Base-by-base conservation (phyloP, 164 flowering plant genomes). In the Vitis amurensis region DNA sequence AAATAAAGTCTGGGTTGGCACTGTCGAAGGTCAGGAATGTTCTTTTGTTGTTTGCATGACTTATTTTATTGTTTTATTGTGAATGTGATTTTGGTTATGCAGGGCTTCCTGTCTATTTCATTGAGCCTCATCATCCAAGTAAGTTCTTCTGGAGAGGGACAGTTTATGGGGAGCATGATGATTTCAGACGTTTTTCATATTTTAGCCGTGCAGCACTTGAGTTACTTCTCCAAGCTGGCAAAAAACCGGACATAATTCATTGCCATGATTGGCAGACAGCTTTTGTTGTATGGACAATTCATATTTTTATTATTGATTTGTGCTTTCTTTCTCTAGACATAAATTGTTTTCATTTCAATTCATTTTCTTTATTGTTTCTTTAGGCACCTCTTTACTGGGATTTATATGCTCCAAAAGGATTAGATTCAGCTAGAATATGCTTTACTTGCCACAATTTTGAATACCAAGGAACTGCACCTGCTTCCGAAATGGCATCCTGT, bases 251-350 rank as follows among this genome's bases (percentile, higher is more conserved):
- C 77, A 95, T 95, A 69, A 89, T 95, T 51, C 99, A 95, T 69
- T 95, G 99, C 79, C 99, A 95, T 84, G 99, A 95, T 74, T 95
- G 99, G 99, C 98, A 92, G 79, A 95, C 99, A 59, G 89, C 99
- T 76, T 95, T 95, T 76, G 89, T 95, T 68, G 99, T 93, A 89
- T 14, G 92, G 61, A 29, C 64, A 17, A 37, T 63, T 69, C n/a
- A 15, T n/a, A 27, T 57, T 61, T 53, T 58, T 37, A 8, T 58
- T 63, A 9, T 65, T 48, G 17, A 9, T 17, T 17, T 19, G 11
- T 69, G 37, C 55, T 49, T 59, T 47, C 55, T 61, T 61, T 30
- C 3, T 3, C 23, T 29, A 15, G 16, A 50, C 65, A 4, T 8
- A 9, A 11, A n/a, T 12, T 29, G 60, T 53, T 52, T 66, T 29